Evolutionary conservation across 176 grass and related monocot genomes (phyloP), one percentile per base, ranked within the genome.

Genomic region (Oryza nivara): DNA sequence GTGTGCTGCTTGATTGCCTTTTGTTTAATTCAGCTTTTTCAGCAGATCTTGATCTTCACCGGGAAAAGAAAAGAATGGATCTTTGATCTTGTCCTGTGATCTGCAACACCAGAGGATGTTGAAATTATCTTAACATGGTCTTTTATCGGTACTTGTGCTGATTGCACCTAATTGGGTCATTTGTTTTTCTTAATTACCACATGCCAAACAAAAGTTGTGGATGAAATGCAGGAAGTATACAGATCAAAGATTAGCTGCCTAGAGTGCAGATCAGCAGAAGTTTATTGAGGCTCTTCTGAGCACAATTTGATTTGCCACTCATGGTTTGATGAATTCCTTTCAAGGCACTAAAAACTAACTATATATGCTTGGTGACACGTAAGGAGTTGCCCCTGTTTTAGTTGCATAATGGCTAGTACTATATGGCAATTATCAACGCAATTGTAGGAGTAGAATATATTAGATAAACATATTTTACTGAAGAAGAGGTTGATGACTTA

Each of bases 31-130:
- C 43, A 28, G 3, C 25, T 49, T 80, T 80, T 17, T 34, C 16
- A 35, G 2, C 26, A 58, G 17, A 58, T 58, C 54, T n/a, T 58
- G 54, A 58, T 58, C 54, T 20, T 58, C 19, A 58, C 54, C 12
- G 17, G 54, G 19, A 20, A 58, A 58, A 8, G 54, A n/a, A 58
- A 58, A 58, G 51, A 56, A n/a, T 58, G 34, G 9, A 35, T 80
- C 1, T 80, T 80, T 49, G 23, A 68, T 80, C 44, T 51, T 16
- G 77, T 20, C 43, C 60, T 23, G 20, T 49, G 25, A 80, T 68
- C 23, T 46, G 44, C 38, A 66, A 20, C 16, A 20, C 16, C 44
- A 68, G 25, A 32, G 15, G 14, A 49, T 80, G 38, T 80, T 25
- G 19, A 34, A 68, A 48, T 30, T 48, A 8, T 6, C 14, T 22